Base-by-base conservation (phyloP, 257 asterid genomes). In the Capsicum rhomboideum region DNA sequence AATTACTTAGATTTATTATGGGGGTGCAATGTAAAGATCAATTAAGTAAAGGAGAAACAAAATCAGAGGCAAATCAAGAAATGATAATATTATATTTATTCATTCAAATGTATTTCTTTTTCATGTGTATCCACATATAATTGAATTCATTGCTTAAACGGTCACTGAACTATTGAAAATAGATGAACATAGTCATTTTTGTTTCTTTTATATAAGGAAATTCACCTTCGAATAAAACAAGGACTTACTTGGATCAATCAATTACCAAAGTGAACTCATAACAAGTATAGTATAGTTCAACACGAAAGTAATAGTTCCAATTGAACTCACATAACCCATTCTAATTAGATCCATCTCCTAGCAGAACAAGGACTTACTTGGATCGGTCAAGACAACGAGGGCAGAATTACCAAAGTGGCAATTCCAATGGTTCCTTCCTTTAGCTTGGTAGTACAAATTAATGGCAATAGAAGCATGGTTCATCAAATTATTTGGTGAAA, bases 401-500 rank as follows among this genome's bases (percentile, higher is more conserved):
- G 85, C 97, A 59, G 93, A 83, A 86, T 83, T 82, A 4, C 85
- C 81, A 46, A 93, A 93, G 63, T 78, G 10, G 69, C 95, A 93
- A 63, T 88, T 75, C 92, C 91, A 92, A 0, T 23, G 6, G 79
- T 90, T 66, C 85, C 93, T 88, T 40, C 91, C 92, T 2, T 34
- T 81, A 11, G 80, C 26, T 85, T 89, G 90, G 50, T 89, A 93
- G 78, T 91, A 92, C 9, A 92, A 86, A 83, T 93, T 93, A 94
- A 93, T 93, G 75, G 91, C 93, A 28, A 92, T 21, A 20, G 97
- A 93, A 28, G 94, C 97, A 75, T 90, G 97, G 83, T 91, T 93
- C 1, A 88, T 86, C 37, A 84, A 83, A 63, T 10, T 87, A 55
- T 89, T 64, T 4, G 94, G 95, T 21, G 58, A 26, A 77, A 34